phyloP scores from a whole-genome alignment of 768 basidiomycete genomes.

The Agaricus bisporus region DNA sequence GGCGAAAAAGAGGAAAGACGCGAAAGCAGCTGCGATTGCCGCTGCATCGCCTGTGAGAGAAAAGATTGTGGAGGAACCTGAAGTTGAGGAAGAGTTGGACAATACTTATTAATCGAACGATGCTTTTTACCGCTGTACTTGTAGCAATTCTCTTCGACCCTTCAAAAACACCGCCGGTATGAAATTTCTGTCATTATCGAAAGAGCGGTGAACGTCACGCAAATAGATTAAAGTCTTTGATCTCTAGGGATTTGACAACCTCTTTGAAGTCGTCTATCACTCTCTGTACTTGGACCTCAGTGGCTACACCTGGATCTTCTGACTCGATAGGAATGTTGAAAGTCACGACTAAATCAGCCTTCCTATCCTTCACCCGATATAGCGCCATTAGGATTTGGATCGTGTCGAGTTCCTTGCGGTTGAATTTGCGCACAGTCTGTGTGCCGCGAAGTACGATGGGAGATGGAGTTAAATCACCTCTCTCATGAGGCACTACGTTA shows the following conservation, averaged over 20 bases:
- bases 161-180: no score
- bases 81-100: constrained; percentile 44
- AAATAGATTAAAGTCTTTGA: constrained; percentile 70
- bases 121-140: neutral
- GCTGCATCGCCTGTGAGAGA: constrained; percentile 46
- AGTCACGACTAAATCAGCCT: constrained; percentile 77
- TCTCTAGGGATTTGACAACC: constrained; percentile 53
- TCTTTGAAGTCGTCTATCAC: constrained; percentile 44
- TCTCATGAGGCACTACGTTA: constrained; percentile 31
- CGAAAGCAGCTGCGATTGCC: constrained; percentile 47
- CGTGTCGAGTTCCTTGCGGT: constrained; percentile 48
- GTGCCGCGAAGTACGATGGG: constrained; percentile 60
- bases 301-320: constrained; percentile 37
- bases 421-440: constrained; percentile 77
- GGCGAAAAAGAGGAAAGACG: constrained; percentile 80
- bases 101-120: constrained; percentile 15
- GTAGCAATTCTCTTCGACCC: neutral
- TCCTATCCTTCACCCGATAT: constrained; percentile 67
- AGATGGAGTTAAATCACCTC: constrained; percentile 46
- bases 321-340: constrained; percentile 69
- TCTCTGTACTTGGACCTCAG: constrained; percentile 26
- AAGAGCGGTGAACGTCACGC: constrained; percentile 15
- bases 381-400: constrained; percentile 78
- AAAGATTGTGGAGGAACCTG: constrained; percentile 71
- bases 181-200: no score